Conservation (phyloP, 2,329 filamentous ascomycete species). For the Phialophora verrucosa region DNA sequence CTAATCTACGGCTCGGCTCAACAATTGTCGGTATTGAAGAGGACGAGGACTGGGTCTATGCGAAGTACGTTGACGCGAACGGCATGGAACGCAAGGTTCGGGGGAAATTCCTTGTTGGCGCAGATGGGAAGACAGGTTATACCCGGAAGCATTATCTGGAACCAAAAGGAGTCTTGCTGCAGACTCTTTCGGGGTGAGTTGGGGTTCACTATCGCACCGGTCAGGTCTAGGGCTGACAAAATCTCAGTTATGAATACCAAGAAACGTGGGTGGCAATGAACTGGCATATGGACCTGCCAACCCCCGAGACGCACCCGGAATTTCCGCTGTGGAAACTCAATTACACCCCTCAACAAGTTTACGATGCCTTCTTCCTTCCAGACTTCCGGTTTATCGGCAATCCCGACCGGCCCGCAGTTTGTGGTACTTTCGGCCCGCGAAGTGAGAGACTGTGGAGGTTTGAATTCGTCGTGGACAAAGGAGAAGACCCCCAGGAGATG, state of each 20-base stretch:
- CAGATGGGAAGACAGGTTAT: conserved; percentile 57
- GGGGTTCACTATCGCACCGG: not conserved
- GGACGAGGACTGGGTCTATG: conserved; percentile 30
- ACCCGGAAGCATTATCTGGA: conserved; percentile 56
- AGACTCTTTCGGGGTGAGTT: conserved; percentile 36
- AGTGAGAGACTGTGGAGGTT: conserved; percentile 53
- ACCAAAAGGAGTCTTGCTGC: conserved; percentile 48
- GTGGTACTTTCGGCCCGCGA: conserved; percentile 53
- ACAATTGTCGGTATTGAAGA: conserved; percentile 32
- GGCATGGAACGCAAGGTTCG: conserved; percentile 34
- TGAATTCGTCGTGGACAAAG: conserved; percentile 46
- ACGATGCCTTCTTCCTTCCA: conserved; percentile 55
- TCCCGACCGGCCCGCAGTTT: conserved; percentile 51
- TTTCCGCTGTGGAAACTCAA: conserved; percentile 57
- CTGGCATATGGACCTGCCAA: conserved; percentile 52
- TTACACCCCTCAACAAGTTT: conserved; percentile 54
- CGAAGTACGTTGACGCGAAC: conserved; percentile 34
- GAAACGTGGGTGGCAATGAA: conserved; percentile 58
- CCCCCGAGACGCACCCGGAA: conserved; percentile 53
- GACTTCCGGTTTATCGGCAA: conserved; percentile 55
- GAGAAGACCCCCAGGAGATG: conserved; percentile 44
- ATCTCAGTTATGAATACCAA: conserved; percentile 33
- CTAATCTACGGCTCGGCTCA: conserved; percentile 35
- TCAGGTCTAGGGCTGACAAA: conserved; percentile 1
- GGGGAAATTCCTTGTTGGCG: conserved; percentile 49